Percentiles rank a stretch among this genome's conserved stretches.
Evolutionary conservation across 2,329 filamentous ascomycete genomes (phyloP).

Genomic region (Phialophora verrucosa): DNA sequence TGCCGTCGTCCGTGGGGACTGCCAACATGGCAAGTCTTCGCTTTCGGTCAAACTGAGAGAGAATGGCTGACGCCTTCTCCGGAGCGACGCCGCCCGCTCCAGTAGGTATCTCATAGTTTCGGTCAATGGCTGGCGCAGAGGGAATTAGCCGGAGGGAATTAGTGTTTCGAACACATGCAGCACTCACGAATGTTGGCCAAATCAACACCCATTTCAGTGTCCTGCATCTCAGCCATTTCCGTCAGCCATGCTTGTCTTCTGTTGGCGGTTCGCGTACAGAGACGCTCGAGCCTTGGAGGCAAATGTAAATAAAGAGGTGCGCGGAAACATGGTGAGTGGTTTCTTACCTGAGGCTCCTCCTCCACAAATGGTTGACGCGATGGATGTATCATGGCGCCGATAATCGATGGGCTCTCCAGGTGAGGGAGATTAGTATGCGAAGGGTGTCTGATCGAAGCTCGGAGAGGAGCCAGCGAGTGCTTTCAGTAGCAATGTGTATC

Average conservation of each 20-base stretch:
- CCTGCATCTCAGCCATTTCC: constrained; percentile 48
- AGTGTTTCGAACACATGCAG: neutral
- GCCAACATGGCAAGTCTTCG: constrained; percentile 84
- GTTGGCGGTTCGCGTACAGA: constrained; percentile 11
- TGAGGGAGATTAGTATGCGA: neutral
- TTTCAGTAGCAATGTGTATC: neutral
- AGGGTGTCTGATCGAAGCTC: neutral
- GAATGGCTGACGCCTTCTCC: constrained; percentile 82
- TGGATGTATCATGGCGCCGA: constrained; percentile 71
- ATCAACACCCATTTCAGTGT: constrained; percentile 64
- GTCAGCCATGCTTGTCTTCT: constrained; percentile 40
- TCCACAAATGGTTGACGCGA: constrained; percentile 93
- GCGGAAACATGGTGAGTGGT: neutral
- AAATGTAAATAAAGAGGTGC: constrained; percentile 31
- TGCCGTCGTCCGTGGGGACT: constrained; percentile 90
- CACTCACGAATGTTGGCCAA: constrained; percentile 68
- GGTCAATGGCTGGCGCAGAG: constrained; percentile 65
- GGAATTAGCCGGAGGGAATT: constrained; percentile 13
- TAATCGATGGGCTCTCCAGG: neutral
- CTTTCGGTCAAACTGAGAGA: constrained; percentile 90
- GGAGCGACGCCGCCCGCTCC: constrained; percentile 67
- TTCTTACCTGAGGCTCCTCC: constrained; percentile 74
- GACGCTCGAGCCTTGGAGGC: constrained; percentile 36
- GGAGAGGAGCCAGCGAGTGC: neutral
- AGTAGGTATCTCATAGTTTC: constrained; percentile 80